A percentile compares a stretch with the other conserved stretches of the same genome.
These are phyloP conservation scores for Chlorella variabilis DNA, from an alignment of 163 green algal species.

Conservation along the genomic window DNA sequence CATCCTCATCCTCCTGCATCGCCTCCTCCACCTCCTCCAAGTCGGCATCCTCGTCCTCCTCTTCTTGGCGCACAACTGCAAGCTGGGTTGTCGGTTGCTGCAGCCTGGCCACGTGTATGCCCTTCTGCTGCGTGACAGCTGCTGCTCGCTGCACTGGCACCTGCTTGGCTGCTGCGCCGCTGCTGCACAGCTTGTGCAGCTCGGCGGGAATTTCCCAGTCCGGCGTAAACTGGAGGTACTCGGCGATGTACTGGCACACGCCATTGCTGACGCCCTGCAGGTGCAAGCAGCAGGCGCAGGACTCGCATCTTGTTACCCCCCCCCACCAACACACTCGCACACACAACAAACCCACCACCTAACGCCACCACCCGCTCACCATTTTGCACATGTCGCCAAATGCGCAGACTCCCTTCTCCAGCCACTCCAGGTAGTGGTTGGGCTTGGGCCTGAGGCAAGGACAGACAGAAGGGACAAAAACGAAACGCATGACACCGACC, in stretches of 20 bases:
- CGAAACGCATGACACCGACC: not conserved
- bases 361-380: not conserved
- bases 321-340: no score
- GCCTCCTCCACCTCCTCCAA: no score
- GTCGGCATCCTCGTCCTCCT: no score
- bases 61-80: no score
- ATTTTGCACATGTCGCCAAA: conserved; percentile 24
- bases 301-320: no score
- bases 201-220: not conserved
- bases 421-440: conserved; percentile 24
- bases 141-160: not conserved
- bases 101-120: no score
- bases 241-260: conserved; percentile 12
- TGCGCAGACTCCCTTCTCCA: not conserved
- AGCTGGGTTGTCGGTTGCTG: no score
- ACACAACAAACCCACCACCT: no score
- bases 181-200: conserved; percentile 2
- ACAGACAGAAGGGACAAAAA: not conserved
- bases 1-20: no score
- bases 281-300: no score
- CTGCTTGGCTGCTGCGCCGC: not conserved
- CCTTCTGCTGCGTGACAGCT: no score
- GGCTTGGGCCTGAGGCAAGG: conserved; percentile 4
- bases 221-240: not conserved
- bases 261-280: conserved; percentile 10